These are phyloP conservation scores for Suillus lakei DNA, from an alignment of 768 basidiomycete genomes.

Conservation along the genomic window DNA sequence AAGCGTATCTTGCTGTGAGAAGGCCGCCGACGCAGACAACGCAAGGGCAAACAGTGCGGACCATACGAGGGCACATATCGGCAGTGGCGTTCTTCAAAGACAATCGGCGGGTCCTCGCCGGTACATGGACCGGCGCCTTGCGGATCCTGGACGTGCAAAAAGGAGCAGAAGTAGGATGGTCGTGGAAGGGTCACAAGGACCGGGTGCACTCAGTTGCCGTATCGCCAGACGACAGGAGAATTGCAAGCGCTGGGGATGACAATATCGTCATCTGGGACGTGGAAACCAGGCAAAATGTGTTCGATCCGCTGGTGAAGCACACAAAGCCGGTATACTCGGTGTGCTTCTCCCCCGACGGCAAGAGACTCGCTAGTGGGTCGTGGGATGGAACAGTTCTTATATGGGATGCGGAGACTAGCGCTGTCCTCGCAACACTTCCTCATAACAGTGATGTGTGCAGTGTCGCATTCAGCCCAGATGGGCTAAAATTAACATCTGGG, in stretches of 20 bases:
- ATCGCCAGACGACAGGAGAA: constrained; percentile 33
- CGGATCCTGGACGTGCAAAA: constrained; percentile 32
- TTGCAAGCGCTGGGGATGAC: constrained; percentile 37
- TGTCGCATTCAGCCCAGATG: constrained; percentile 28
- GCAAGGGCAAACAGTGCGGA: constrained; percentile 28
- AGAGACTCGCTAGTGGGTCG: neutral
- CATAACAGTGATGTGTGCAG: neutral
- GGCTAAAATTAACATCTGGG: constrained; percentile 72
- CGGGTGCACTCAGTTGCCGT: constrained; percentile 23
- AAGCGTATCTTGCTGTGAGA: neutral
- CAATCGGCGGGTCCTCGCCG: constrained; percentile 26
- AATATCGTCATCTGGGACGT: constrained; percentile 37
- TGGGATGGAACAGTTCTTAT: neutral
- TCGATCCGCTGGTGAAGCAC: constrained; percentile 23
- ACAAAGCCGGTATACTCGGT: too few species aligned
- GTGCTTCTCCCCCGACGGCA: constrained; percentile 5
- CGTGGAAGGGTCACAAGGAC: constrained; percentile 3
- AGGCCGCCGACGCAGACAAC: neutral
- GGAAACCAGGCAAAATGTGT: constrained; percentile 25
- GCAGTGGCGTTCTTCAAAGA: constrained; percentile 35
- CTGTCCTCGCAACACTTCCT: constrained; percentile 4
- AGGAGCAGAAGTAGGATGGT: constrained; percentile 5
- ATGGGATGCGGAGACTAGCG: constrained; percentile 6
- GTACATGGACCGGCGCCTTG: constrained; percentile 33
- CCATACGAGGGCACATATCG: too few species aligned